Percentiles rank a stretch among this genome's conserved stretches.
These are phyloP conservation scores for Eutypella sp. DNA, from an alignment of 2,329 filamentous ascomycete genomes.

Conservation along the genomic window DNA sequence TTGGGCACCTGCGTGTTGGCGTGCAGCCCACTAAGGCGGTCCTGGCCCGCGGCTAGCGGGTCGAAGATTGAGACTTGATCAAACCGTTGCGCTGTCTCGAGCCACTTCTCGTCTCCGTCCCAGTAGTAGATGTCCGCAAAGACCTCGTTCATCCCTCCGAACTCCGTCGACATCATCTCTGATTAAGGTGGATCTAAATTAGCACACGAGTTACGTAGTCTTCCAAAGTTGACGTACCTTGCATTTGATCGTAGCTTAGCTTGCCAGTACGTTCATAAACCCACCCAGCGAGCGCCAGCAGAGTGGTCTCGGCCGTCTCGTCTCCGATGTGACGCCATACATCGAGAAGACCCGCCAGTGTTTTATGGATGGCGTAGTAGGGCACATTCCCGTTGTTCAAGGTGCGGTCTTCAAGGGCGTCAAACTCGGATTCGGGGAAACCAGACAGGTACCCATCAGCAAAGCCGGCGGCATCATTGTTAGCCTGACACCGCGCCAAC, in stretches of 20 bases:
- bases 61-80: conserved; percentile 44
- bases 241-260: conserved; percentile 41
- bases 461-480: conserved; percentile 42
- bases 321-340: conserved; percentile 42
- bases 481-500: conserved; percentile 45
- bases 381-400: conserved; percentile 46
- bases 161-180: conserved; percentile 41
- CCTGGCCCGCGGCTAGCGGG: conserved; percentile 39
- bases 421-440: conserved; percentile 48
- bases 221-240: conserved; percentile 19
- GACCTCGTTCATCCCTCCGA: conserved; percentile 50
- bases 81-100: conserved; percentile 42
- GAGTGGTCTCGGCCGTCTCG: conserved; percentile 35
- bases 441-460: conserved; percentile 43
- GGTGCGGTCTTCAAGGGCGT: conserved; percentile 36
- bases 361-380: conserved; percentile 52
- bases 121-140: conserved; percentile 42
- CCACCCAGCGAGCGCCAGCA: conserved; percentile 42
- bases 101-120: conserved; percentile 40
- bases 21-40: conserved; percentile 42
- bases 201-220: neutral
- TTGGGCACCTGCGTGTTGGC: conserved; percentile 51
- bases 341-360: conserved; percentile 45
- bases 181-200: neutral
- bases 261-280: conserved; percentile 41